Percentiles rank a stretch among this genome's conserved stretches.
Conservation (phyloP, 192 early-diverging fungal genomes). For the Backusella australiensis region DNA sequence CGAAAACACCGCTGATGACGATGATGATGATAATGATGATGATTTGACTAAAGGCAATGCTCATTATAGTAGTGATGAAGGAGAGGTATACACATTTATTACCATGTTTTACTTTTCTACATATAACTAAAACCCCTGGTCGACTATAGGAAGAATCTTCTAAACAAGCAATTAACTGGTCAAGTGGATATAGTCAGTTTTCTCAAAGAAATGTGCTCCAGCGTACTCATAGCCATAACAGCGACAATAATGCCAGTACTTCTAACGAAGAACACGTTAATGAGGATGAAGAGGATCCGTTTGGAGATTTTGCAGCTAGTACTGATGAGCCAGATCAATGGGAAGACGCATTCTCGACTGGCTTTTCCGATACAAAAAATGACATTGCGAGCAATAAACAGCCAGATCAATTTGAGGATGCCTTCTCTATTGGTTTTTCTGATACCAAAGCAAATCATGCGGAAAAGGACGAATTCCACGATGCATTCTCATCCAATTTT, state of each 20-base stretch:
- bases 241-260: neutral
- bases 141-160: neutral
- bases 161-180: neutral
- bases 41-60: neutral
- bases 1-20: neutral
- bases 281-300: constrained; percentile 6
- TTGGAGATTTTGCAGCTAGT: constrained; percentile 11
- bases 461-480: neutral
- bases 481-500: constrained; percentile 3
- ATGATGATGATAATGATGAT: neutral
- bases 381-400: neutral
- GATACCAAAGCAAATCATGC: neutral
- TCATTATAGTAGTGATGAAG: neutral
- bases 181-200: neutral
- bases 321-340: neutral
- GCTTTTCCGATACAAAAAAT: neutral
- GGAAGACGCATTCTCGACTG: constrained; percentile 10
- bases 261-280: neutral
- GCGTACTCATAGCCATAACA: neutral
- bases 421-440: neutral
- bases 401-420: neutral
- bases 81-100: neutral
- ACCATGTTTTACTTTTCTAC: neutral
- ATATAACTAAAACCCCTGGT: neutral
- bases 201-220: neutral